A percentile compares a stretch with the other conserved stretches of the same genome.
Evolutionary conservation across 768 basidiomycete species (phyloP).

Genomic region (Lactarius deliciosus): DNA sequence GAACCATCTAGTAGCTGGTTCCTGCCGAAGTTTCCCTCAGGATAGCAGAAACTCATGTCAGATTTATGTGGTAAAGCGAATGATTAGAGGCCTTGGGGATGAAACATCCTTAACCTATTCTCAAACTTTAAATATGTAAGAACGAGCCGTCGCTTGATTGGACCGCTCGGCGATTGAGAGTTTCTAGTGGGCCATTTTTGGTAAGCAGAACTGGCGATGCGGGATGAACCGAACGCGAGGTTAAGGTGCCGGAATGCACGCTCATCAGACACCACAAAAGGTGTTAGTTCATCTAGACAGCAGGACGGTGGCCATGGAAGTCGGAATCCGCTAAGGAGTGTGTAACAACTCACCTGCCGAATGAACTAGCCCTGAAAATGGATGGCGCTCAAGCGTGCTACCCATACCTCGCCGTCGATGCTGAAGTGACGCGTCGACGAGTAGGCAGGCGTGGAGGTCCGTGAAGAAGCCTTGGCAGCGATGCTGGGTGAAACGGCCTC

Average conservation of each 20-base stretch:
- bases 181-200: constrained; percentile 74
- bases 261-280: no score
- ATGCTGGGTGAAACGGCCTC: no score
- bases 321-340: no score
- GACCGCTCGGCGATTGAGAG: constrained; percentile 58
- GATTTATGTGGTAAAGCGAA: constrained; percentile 73
- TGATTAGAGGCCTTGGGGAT: constrained; percentile 90
- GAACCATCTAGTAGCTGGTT: constrained; percentile 94
- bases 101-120: constrained; percentile 87
- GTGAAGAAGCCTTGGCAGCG: no score
- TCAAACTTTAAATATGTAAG: constrained; percentile 69
- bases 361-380: no score
- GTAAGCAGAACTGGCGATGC: constrained; percentile 72
- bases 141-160: constrained; percentile 51
- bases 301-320: no score
- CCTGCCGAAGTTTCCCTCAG: constrained; percentile 87
- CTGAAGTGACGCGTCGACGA: no score
- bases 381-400: no score
- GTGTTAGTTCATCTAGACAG: no score
- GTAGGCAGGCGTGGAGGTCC: no score
- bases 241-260: constrained; percentile 52
- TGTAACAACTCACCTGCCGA: no score
- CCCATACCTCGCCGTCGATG: no score
- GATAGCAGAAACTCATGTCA: constrained; percentile 63
- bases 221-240: constrained; percentile 68